phyloP scores from a whole-genome alignment of 306 rosid genomes.

The Trichosanthes truncata region DNA sequence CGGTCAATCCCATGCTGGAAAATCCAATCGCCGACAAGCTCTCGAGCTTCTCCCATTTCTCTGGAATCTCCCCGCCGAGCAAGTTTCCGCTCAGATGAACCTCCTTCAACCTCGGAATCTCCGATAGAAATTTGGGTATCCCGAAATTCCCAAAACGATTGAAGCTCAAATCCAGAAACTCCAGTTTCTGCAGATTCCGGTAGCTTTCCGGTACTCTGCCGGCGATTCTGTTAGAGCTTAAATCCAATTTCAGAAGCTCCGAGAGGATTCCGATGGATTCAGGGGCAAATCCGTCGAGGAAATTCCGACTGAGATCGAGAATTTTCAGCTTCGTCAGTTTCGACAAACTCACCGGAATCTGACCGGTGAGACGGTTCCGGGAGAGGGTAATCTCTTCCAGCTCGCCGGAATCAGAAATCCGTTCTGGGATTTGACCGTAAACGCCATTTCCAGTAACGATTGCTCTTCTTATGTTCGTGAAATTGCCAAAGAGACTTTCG shows the following conservation, averaged over 20 bases:
- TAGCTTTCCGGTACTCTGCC: conserved; percentile 55
- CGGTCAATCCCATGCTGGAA: conserved; percentile 52
- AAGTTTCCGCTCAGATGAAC: conserved; percentile 63
- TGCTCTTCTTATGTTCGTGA: conserved; percentile 34
- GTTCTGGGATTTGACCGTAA: conserved; percentile 27
- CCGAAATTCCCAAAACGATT: conserved; percentile 52
- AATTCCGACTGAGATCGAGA: conserved; percentile 56
- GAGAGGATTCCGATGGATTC: conserved; percentile 31
- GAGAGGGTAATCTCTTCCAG: conserved; percentile 69
- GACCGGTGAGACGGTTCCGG: conserved; percentile 37
- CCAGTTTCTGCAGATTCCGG: conserved; percentile 22
- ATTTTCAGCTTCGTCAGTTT: conserved; percentile 30
- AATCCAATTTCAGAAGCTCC: conserved; percentile 56
- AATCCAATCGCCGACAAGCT: conserved; percentile 41
- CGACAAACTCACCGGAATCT: conserved; percentile 25
- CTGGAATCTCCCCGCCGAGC: conserved; percentile 65
- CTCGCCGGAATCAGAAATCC: conserved; percentile 9
- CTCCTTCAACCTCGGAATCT: conserved; percentile 39
- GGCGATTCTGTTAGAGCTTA: conserved; percentile 37
- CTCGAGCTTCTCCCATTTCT: conserved; percentile 54
- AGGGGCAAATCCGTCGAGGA: conserved; percentile 28
- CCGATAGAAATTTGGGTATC: conserved; percentile 44
- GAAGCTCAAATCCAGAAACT: conserved; percentile 66
- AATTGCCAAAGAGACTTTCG: conserved; percentile 22
- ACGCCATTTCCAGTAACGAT: conserved; percentile 54